Evolutionary conservation across 495 filamentous ascomycete genomes (phyloP).

Genomic region (Cenococcum geophilum): DNA sequence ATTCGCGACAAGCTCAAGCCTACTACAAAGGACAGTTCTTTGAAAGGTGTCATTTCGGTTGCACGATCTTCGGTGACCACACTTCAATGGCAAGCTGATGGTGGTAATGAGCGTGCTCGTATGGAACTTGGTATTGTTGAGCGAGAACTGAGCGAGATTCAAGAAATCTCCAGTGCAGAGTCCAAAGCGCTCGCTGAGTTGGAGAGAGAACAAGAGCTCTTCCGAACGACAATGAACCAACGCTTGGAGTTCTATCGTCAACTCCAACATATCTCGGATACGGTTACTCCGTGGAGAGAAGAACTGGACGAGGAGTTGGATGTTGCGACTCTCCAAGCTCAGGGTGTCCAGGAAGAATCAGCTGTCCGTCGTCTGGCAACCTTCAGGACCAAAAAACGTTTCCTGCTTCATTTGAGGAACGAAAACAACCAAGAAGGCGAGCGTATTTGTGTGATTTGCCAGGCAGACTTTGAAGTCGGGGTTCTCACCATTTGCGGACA

Average conservation of each 20-base stretch:
- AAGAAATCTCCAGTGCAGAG: constrained; percentile 58
- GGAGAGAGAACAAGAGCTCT: constrained; percentile 66
- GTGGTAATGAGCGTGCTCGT: constrained; percentile 55
- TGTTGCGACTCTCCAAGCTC: constrained; percentile 31
- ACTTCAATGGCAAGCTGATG: constrained; percentile 55
- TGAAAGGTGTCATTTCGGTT: constrained; percentile 63
- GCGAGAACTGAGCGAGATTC: constrained; percentile 50
- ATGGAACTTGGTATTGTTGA: constrained; percentile 59
- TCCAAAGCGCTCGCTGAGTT: constrained; percentile 54
- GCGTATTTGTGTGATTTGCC: constrained; percentile 75
- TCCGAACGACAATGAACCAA: constrained; percentile 70
- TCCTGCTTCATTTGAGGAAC: constrained; percentile 56
- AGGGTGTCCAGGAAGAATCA: constrained; percentile 43
- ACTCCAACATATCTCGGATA: constrained; percentile 82
- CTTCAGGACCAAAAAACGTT: constrained; percentile 63
- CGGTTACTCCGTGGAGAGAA: constrained; percentile 64
- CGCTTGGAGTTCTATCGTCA: constrained; percentile 85
- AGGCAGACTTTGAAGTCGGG: constrained; percentile 63
- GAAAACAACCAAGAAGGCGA: constrained; percentile 51
- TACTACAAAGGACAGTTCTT: constrained; percentile 50
- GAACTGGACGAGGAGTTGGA: constrained; percentile 46
- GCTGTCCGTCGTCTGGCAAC: constrained; percentile 51
- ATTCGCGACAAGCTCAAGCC: constrained; percentile 54
- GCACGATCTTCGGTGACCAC: constrained; percentile 57
- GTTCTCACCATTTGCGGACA: constrained; percentile 88